A percentile compares a stretch with the other conserved stretches of the same genome.
These are phyloP conservation scores for Lachnellula subtilissima DNA, from an alignment of 2,329 filamentous ascomycete species.

Conservation along the genomic window DNA sequence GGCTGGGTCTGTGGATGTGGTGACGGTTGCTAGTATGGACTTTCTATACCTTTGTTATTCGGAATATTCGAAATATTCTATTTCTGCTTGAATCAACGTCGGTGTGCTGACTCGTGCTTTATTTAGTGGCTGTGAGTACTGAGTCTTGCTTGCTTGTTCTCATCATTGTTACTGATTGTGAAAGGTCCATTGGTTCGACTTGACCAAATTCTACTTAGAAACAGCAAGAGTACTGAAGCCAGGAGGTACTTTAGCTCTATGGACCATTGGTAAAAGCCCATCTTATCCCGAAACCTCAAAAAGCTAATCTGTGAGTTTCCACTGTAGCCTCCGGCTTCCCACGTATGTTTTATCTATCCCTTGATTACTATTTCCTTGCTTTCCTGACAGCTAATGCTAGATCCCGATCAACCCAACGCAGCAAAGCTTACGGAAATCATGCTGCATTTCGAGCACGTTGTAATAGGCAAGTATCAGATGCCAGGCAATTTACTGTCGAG, in stretches of 20 bases:
- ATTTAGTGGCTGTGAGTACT: not conserved
- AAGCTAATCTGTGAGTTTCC: not conserved
- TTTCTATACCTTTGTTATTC: not conserved
- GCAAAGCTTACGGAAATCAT: slow-evolving; percentile 35
- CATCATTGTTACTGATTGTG: not conserved
- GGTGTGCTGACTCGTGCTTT: not conserved
- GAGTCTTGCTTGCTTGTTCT: not conserved
- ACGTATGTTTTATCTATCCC: slow-evolving; percentile 8
- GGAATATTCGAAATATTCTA: not conserved
- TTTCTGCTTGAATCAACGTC: slow-evolving; percentile 6
- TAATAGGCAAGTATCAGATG: slow-evolving; percentile 35
- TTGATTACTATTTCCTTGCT: not conserved
- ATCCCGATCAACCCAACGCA: slow-evolving; percentile 35
- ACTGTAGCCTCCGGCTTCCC: slow-evolving; percentile 14
- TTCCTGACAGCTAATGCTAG: slow-evolving; percentile 10
- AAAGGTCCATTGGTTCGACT: slow-evolving; percentile 47
- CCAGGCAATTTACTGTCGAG: slow-evolving; percentile 36
- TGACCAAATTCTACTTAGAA: slow-evolving; percentile 40
- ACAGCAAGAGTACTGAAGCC: slow-evolving; percentile 42
- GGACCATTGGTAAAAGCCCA: slow-evolving; percentile 30
- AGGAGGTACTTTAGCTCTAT: slow-evolving; percentile 45
- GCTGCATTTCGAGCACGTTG: slow-evolving; percentile 32
- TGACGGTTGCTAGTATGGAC: slow-evolving; percentile 24
- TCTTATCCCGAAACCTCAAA: not conserved
- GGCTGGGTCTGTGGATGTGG: slow-evolving; percentile 23